Evolutionary conservation across 352 stramenopile genomes (phyloP).

Genomic region (Phytophthora constricta): DNA sequence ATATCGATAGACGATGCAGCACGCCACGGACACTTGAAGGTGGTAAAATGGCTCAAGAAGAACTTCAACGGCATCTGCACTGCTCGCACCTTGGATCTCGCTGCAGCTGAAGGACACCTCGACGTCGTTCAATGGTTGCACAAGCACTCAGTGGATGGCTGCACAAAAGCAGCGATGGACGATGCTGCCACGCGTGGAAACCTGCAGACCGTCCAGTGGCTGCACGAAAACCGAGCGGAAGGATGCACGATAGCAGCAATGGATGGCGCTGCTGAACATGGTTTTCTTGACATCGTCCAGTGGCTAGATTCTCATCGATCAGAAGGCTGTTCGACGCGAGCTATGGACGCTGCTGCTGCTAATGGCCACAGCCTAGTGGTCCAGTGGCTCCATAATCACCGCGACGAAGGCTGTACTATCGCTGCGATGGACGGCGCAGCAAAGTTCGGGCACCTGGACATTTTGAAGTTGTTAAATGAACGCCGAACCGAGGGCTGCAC

Average conservation of each 20-base stretch:
- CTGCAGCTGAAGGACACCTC: conserved; percentile 8
- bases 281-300: conserved; percentile 20
- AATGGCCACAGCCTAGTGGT: conserved; percentile 3
- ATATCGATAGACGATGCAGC: conserved; percentile 21
- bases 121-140: conserved; percentile 18
- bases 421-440: conserved; percentile 8
- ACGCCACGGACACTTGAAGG: conserved; percentile 8
- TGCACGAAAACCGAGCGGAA: conserved; percentile 4
- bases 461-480: conserved; percentile 31
- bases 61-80: conserved; percentile 4
- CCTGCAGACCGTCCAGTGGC: conserved; percentile 6
- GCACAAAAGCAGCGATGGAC: conserved; percentile 20
- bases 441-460: neutral
- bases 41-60: conserved; percentile 23
- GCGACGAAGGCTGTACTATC: conserved; percentile 9
- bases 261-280: conserved; percentile 8
- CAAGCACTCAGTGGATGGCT: conserved; percentile 6
- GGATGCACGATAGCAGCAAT: conserved; percentile 8
- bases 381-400: conserved; percentile 3
- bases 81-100: conserved; percentile 6
- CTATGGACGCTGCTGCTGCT: conserved; percentile 12
- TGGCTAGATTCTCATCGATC: conserved; percentile 25
- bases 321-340: conserved; percentile 14
- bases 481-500: conserved; percentile 20
- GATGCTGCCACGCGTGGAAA: conserved; percentile 1